These are phyloP conservation scores for Hansenula sp. DNA, from an alignment of 1,139 yeast genomes.

Conservation along the genomic window DNA sequence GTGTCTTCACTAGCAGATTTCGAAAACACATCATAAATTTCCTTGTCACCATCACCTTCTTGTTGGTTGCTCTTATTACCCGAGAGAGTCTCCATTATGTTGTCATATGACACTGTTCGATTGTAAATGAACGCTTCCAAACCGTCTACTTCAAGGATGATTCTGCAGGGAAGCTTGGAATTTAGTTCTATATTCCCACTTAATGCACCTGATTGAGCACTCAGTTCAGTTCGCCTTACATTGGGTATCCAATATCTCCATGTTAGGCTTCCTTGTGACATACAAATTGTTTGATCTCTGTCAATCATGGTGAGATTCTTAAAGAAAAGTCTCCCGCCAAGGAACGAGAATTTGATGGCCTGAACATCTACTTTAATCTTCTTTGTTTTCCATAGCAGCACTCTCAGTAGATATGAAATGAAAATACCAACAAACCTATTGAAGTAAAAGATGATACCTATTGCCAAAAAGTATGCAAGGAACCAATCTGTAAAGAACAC, in stretches of 20 bases:
- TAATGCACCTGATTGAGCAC: constrained; percentile 23
- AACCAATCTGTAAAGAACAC: constrained; percentile 84
- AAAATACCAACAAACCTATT: constrained; percentile 67
- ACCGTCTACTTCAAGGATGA: constrained; percentile 63
- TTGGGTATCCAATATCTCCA: constrained; percentile 86
- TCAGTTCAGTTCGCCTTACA: constrained; percentile 42
- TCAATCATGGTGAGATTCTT: constrained; percentile 71
- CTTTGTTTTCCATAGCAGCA: constrained; percentile 59
- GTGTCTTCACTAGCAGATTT: constrained; percentile 10
- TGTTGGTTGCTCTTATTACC: constrained; percentile 16
- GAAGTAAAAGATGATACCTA: constrained; percentile 70
- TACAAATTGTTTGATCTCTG: constrained; percentile 63
- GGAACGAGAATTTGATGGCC: constrained; percentile 65
- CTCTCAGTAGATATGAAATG: constrained; percentile 45
- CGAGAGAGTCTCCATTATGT: constrained; percentile 44
- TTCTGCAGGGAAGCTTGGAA: constrained; percentile 52
- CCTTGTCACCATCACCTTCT: constrained; percentile 14
- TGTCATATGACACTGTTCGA: constrained; percentile 71
- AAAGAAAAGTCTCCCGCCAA: constrained; percentile 80
- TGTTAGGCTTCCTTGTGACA: constrained; percentile 68
- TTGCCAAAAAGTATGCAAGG: constrained; percentile 54
- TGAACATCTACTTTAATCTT: constrained; percentile 61
- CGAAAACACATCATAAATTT: constrained; percentile 22
- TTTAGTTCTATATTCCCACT: constrained; percentile 27
- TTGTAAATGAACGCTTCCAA: constrained; percentile 80